Percentiles rank a stretch among this genome's conserved stretches.
Evolutionary conservation across 1,139 yeast species (phyloP).

Genomic region (Lodderomyces metapsilosis): DNA sequence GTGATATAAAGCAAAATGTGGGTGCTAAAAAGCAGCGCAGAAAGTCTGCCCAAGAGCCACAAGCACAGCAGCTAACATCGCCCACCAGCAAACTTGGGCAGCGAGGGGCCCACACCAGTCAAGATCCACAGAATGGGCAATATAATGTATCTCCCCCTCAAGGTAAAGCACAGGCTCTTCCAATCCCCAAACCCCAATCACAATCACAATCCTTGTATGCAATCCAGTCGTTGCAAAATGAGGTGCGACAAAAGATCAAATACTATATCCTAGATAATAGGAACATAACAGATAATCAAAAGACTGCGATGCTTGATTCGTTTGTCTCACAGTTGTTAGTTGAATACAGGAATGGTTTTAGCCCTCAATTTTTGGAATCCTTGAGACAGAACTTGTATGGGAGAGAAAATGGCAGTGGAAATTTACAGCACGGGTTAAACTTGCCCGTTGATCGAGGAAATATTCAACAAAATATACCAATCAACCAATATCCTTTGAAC

Average conservation of each 20-base stretch:
- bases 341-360: slow-evolving; percentile 20
- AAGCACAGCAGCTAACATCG: slow-evolving; percentile 1
- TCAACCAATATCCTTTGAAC: slow-evolving; percentile 9
- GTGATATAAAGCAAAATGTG: not conserved
- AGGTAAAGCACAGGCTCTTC: not conserved
- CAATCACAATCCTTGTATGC: slow-evolving; percentile 2
- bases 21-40: not conserved
- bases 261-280: slow-evolving; percentile 15
- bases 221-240: slow-evolving; percentile 17
- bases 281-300: slow-evolving; percentile 18
- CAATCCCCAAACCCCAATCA: not conserved
- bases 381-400: slow-evolving; percentile 12
- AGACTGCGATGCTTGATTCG: slow-evolving; percentile 21
- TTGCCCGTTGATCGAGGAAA: not conserved
- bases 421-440: not conserved
- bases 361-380: slow-evolving; percentile 12
- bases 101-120: not conserved
- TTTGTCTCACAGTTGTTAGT: slow-evolving; percentile 24
- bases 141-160: not conserved
- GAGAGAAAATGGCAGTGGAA: slow-evolving; percentile 5
- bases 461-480: not conserved
- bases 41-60: slow-evolving; percentile 1
- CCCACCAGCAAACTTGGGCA: not conserved
- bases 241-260: slow-evolving; percentile 20
- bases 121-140: not conserved